These are phyloP conservation scores for Tinospora cordifolia DNA, from an alignment of 164 flowering plant genomes.

Conservation along the genomic window DNA sequence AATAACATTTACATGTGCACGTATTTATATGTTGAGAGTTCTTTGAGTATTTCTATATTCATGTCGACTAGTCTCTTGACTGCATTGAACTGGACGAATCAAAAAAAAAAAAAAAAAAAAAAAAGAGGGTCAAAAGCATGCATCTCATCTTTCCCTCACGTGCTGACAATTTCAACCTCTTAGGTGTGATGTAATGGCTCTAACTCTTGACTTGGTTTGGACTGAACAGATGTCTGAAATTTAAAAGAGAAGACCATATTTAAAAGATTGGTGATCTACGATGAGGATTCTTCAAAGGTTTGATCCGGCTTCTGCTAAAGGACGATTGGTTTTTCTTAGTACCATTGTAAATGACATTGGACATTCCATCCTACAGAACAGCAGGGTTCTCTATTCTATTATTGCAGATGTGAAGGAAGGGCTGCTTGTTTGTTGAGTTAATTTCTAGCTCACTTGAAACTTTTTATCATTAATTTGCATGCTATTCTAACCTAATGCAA, in stretches of 20 bases:
- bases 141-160: too few species aligned
- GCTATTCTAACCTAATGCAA: background rate
- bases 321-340: background rate
- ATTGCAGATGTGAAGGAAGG: background rate
- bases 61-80: too few species aligned
- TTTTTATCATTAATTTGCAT: background rate
- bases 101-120: too few species aligned
- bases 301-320: background rate
- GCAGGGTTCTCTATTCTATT: background rate
- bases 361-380: background rate
- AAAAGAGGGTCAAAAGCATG: too few species aligned
- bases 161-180: too few species aligned
- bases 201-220: too few species aligned
- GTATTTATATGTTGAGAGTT: too few species aligned
- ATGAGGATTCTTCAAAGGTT: background rate
- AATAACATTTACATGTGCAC: too few species aligned
- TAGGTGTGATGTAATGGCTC: too few species aligned
- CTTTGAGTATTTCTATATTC: too few species aligned
- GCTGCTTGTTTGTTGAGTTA: background rate
- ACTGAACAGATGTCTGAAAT: background rate
- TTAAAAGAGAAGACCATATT: background rate
- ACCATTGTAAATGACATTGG: background rate
- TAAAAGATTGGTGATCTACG: background rate
- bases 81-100: too few species aligned
- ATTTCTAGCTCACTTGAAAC: slow-evolving; percentile 2